Evolutionary conservation across 495 filamentous ascomycete genomes (phyloP), one percentile per base, ranked within the genome.

Genomic region (Annulohypoxylon stygium): DNA sequence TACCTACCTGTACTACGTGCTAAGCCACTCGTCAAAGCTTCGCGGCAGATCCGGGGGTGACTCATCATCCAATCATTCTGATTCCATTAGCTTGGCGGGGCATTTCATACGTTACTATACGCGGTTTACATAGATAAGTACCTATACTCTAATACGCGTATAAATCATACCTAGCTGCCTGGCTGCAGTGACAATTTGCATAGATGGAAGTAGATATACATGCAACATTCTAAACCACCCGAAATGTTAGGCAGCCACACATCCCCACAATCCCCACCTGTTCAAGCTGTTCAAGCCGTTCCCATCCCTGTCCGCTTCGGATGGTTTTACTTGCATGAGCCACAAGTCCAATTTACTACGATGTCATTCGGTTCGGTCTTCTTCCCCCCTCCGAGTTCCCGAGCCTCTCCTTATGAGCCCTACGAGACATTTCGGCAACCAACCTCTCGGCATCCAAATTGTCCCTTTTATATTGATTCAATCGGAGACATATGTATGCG

Each of bases 1-100:
- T 30, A 30, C 30, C 30, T 30, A 6, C 30, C 30, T 30, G 30
- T 43, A n/a, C 39, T 14, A 43, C 39, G 14, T 43, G 71, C 71
- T 74, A 70, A 74, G 67, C 71, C 67, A 70, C 71, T 54, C 9
- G 18, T 57, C 39, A 41, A 64, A 43, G 37, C 30, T 54, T 61
- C 47, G 55, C 71, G 71, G 71, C 67, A 74, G 67, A 74, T 74
- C 71, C 71, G 66, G 60, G 62, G 66, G 48, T 25, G 25, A 57
- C 30, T 33, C 16, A 59, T 14, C 4, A 43, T 12, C 71, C 66
- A 74, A 69, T 69, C 61, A 61, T 18, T 11, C 9, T 16, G 43
- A 41, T 47, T 33, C 2, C 12, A 60, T 50, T 62, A n/a, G 23
- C 16, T 57, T 50, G 61, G 45, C 36, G 59, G 43, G 23, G 8